These are phyloP conservation scores for Neonectria magnoliae DNA, from an alignment of 2,329 filamentous ascomycete genomes.

Conservation along the genomic window DNA sequence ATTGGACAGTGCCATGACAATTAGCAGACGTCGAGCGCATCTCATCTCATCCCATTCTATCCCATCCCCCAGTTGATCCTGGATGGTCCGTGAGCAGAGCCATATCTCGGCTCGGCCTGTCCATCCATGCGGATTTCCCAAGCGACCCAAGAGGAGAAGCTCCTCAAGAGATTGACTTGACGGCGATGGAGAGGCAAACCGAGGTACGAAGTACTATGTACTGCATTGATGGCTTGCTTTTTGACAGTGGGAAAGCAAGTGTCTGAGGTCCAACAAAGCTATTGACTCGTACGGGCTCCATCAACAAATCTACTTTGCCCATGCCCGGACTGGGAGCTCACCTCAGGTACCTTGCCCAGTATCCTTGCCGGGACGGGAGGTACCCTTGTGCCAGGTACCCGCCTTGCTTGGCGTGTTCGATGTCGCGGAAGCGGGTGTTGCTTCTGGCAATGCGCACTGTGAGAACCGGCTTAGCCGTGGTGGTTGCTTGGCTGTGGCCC, in stretches of 20 bases:
- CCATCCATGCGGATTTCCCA: slow-evolving; percentile 24
- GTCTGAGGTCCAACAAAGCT: slow-evolving; percentile 12
- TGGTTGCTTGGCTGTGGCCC: background rate
- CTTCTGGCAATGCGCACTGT: background rate
- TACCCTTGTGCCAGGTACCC: background rate
- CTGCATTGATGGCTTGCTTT: slow-evolving; percentile 12
- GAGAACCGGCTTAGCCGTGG: background rate
- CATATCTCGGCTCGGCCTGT: slow-evolving; percentile 25
- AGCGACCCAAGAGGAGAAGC: slow-evolving; percentile 7
- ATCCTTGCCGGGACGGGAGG: background rate
- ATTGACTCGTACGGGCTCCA: slow-evolving; percentile 19
- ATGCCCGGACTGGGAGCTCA: slow-evolving; percentile 1
- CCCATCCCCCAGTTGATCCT: slow-evolving; percentile 1
- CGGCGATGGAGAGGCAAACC: background rate
- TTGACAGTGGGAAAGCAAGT: slow-evolving; percentile 6
- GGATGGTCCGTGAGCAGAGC: slow-evolving; percentile 21
- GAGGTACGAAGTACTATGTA: background rate
- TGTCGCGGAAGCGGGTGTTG: background rate
- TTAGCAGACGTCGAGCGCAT: slow-evolving; percentile 17
- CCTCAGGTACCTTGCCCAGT: background rate
- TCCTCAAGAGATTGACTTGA: background rate
- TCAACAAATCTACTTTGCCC: slow-evolving; percentile 4
- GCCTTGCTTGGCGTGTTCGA: background rate
- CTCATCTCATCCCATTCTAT: slow-evolving; percentile 23
- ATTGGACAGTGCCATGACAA: slow-evolving; percentile 14